Evolutionary conservation across 2,329 filamentous ascomycete genomes (phyloP).

Genomic region (Simplicillium sp.): DNA sequence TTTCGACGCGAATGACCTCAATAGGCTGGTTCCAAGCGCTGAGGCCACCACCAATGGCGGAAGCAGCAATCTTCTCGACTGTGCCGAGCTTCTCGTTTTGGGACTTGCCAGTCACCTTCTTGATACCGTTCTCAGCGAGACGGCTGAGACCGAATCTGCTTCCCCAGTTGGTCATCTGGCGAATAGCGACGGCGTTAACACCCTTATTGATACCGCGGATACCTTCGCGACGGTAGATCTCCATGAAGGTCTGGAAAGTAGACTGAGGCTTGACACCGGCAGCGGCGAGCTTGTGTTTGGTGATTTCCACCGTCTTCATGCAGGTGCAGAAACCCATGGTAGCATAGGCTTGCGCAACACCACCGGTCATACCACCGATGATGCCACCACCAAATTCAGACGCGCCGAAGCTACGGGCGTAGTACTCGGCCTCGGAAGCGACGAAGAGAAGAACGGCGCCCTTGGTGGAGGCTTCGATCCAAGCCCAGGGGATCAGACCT

Average conservation of each 20-base stretch:
- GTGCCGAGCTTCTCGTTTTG: slow-evolving; percentile 68
- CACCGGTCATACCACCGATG: slow-evolving; percentile 81
- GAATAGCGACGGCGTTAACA: slow-evolving; percentile 96
- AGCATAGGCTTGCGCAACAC: slow-evolving; percentile 95
- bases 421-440: slow-evolving; percentile 95
- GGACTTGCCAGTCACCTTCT: slow-evolving; percentile 67
- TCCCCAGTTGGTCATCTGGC: slow-evolving; percentile 99
- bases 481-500: slow-evolving; percentile 98
- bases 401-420: slow-evolving; percentile 75
- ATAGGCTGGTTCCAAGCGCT: slow-evolving; percentile 99
- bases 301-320: slow-evolving; percentile 99
- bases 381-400: slow-evolving; percentile 85
- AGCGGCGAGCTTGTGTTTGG: slow-evolving; percentile 89
- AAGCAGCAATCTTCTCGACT: slow-evolving; percentile 82
- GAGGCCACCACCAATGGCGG: slow-evolving; percentile 81
- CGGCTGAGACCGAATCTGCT: slow-evolving; percentile 89
- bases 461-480: slow-evolving; percentile 99
- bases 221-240: slow-evolving; percentile 91
- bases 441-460: slow-evolving; percentile 98
- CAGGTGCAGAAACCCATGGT: slow-evolving; percentile 99
- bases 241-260: slow-evolving; percentile 92
- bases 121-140: slow-evolving; percentile 83
- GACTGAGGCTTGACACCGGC: slow-evolving; percentile 75
- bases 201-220: slow-evolving; percentile 96
- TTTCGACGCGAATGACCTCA: slow-evolving; percentile 98